Percentiles rank a stretch among this genome's conserved stretches.
These are phyloP conservation scores for Exobasidium cylindrosporum DNA, from an alignment of 1,284 basidiomycete genomes.

Conservation along the genomic window DNA sequence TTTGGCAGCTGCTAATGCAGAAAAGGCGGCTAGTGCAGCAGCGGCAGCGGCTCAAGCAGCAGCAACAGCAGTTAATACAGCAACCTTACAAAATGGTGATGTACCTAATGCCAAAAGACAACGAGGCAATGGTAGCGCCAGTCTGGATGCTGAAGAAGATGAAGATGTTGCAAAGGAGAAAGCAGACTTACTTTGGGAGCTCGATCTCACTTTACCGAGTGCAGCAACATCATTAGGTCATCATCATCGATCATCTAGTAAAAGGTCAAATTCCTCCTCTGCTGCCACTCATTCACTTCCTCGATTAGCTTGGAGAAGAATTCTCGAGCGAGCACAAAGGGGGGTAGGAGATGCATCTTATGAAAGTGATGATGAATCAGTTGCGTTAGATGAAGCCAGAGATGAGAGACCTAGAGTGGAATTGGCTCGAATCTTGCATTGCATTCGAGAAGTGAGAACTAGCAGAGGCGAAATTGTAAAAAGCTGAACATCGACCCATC, in stretches of 20 bases:
- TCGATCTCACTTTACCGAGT: slow-evolving; percentile 26
- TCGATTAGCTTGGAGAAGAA: slow-evolving; percentile 38
- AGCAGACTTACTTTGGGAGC: slow-evolving; percentile 25
- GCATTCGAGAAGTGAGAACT: slow-evolving; percentile 23
- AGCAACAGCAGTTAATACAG: slow-evolving; percentile 24
- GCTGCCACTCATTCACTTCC: slow-evolving; percentile 18
- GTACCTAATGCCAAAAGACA: neutral
- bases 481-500: too few species aligned
- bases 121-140: neutral
- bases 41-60: slow-evolving; percentile 15
- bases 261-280: neutral
- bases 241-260: neutral
- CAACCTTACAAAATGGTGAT: neutral
- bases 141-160: neutral
- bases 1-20: slow-evolving; percentile 16
- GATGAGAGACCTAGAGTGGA: slow-evolving; percentile 31
- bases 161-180: neutral
- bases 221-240: neutral
- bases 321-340: slow-evolving; percentile 40
- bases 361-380: slow-evolving; percentile 42
- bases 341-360: slow-evolving; percentile 50
- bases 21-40: slow-evolving; percentile 13
- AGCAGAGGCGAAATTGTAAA: slow-evolving; percentile 4
- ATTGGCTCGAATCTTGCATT: slow-evolving; percentile 30
- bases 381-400: slow-evolving; percentile 34